phyloP scores from a whole-genome alignment of 768 basidiomycete species.

The Tylopilus sp. region DNA sequence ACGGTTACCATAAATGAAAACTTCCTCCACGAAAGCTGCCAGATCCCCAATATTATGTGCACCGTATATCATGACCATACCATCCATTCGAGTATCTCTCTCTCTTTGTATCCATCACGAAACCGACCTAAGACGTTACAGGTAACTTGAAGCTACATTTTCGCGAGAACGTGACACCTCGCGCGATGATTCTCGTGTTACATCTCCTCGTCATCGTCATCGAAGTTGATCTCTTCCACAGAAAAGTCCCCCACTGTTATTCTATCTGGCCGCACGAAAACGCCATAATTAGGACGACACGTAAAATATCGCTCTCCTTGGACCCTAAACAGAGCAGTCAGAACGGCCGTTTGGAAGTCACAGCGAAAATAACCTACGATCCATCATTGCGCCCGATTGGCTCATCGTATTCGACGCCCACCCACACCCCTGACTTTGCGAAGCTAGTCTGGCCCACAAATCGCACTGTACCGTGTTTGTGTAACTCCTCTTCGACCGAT shows the following conservation, averaged over 20 bases:
- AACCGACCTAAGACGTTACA: no score
- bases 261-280: slow-evolving; percentile 83
- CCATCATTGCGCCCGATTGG: slow-evolving; percentile 96
- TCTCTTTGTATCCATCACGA: no score
- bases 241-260: slow-evolving; percentile 85
- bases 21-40: no score
- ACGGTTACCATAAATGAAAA: no score
- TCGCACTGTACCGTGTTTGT: slow-evolving; percentile 80
- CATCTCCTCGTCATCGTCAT: slow-evolving; percentile 81
- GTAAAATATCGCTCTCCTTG: slow-evolving; percentile 84
- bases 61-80: no score
- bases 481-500: slow-evolving; percentile 60
- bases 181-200: slow-evolving; percentile 24
- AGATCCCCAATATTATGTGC: no score
- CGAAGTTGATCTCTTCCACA: slow-evolving; percentile 71
- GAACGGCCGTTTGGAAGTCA: not conserved
- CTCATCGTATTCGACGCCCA: slow-evolving; percentile 94
- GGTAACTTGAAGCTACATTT: no score
- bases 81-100: no score
- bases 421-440: slow-evolving; percentile 66
- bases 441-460: slow-evolving; percentile 83
- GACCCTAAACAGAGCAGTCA: slow-evolving; percentile 46
- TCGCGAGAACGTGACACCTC: no score
- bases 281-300: slow-evolving; percentile 72
- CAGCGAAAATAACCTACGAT: slow-evolving; percentile 54